Evolutionary conservation across 164 flowering plant species (phyloP).

Genomic region (Berberis vulgaris): DNA sequence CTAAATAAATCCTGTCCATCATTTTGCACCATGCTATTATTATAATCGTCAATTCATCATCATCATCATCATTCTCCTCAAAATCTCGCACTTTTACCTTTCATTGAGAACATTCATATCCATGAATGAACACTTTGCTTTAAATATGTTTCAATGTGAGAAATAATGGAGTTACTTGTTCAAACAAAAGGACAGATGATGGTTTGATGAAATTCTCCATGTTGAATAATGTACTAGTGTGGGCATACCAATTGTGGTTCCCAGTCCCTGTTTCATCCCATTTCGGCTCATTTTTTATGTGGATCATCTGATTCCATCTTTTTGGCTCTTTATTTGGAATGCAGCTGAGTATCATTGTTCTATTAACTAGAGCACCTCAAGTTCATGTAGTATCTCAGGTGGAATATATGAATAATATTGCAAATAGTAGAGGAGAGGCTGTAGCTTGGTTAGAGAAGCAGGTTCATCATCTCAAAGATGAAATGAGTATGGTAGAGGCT

Average conservation of each 20-base stretch:
- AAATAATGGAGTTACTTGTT: too few relatives aligned
- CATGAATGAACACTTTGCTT: too few relatives aligned
- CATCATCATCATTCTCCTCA: too few relatives aligned
- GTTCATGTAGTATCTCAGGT: conserved; percentile 46
- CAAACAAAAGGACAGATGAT: too few relatives aligned
- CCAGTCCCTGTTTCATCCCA: neutral
- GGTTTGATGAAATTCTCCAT: too few relatives aligned
- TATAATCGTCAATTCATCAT: too few relatives aligned
- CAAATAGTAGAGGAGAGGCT: conserved; percentile 22
- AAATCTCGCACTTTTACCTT: too few relatives aligned
- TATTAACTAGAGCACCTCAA: conserved; percentile 58
- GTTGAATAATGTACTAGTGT: too few relatives aligned
- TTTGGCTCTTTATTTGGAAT: conserved; percentile 1
- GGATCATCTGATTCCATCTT: neutral
- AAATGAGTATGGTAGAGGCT: conserved; percentile 70
- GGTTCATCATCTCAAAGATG: conserved; percentile 65
- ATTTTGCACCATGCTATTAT: neutral
- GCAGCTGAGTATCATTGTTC: conserved; percentile 78
- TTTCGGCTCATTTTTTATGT: neutral
- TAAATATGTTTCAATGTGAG: too few relatives aligned
- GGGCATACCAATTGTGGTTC: neutral
- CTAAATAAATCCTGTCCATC: neutral
- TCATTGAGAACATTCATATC: too few relatives aligned
- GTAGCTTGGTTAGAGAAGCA: conserved; percentile 63
- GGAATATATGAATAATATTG: conserved; percentile 23